Percentiles rank a stretch among this genome's conserved stretches.
Conservation (phyloP, 2,329 filamentous ascomycete genomes). For the Drechslera avenae region DNA sequence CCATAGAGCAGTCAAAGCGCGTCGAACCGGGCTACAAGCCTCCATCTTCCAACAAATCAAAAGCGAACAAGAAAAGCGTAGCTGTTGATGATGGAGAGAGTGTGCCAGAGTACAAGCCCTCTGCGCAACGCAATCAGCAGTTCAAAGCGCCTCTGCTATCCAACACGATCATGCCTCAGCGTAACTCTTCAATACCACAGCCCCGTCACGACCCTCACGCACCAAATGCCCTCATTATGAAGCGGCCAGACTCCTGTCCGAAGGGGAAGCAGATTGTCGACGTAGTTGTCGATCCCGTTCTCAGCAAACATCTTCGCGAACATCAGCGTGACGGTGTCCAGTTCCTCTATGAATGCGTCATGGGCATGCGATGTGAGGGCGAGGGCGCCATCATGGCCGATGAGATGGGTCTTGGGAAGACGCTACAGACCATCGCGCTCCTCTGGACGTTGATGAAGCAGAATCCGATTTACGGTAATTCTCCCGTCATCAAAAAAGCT, state of each 20-base stretch:
- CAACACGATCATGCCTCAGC: constrained; percentile 57
- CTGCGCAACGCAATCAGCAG: constrained; percentile 50
- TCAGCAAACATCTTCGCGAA: constrained; percentile 66
- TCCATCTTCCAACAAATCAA: constrained; percentile 11
- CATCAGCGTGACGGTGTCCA: constrained; percentile 73
- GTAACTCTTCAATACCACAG: constrained; percentile 55
- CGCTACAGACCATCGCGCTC: constrained; percentile 72
- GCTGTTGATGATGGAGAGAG: constrained; percentile 39
- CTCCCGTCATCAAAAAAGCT: constrained; percentile 70
- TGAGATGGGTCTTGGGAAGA: constrained; percentile 78
- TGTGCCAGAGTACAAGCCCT: constrained; percentile 46
- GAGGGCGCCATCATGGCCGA: constrained; percentile 74
- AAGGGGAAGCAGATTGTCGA: constrained; percentile 71
- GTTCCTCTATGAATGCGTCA: constrained; percentile 76
- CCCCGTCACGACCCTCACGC: constrained; percentile 69
- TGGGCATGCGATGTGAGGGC: constrained; percentile 71
- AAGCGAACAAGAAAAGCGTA: constrained; percentile 18
- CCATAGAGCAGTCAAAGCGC: constrained; percentile 22
- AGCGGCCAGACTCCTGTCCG: constrained; percentile 60
- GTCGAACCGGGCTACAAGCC: constrained; percentile 24
- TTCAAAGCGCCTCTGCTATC: constrained; percentile 69
- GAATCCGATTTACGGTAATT: constrained; percentile 65
- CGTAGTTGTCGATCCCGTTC: constrained; percentile 71
- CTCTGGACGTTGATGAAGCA: constrained; percentile 76
- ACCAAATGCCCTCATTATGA: constrained; percentile 69